A percentile compares a stretch with the other conserved stretches of the same genome.
These are phyloP conservation scores for Nepenthes mirabilis DNA, from an alignment of 148 eudicot species.

Conservation along the genomic window DNA sequence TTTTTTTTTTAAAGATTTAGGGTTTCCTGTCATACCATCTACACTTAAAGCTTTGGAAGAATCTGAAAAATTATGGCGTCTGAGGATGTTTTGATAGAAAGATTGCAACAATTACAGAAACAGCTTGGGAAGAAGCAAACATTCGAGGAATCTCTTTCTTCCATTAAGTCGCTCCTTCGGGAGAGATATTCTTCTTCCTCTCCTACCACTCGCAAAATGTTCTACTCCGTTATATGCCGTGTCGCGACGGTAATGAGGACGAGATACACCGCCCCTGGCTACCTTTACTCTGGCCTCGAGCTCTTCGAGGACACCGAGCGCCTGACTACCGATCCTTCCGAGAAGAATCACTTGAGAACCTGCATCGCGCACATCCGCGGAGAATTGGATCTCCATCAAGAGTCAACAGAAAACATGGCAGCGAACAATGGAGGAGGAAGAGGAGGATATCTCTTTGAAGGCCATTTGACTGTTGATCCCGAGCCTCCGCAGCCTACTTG, in stretches of 20 bases:
- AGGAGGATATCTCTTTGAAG: conserved; percentile 69
- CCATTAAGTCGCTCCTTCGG: conserved; percentile 44
- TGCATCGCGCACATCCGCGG: conserved; percentile 32
- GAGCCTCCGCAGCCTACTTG: conserved; percentile 86
- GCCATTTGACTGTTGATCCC: conserved; percentile 82
- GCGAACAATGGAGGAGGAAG: neutral
- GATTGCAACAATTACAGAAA: conserved; percentile 51
- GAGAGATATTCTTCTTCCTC: conserved; percentile 49
- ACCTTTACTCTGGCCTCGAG: conserved; percentile 60
- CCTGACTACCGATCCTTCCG: conserved; percentile 23
- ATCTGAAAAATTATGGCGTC: conserved; percentile 11
- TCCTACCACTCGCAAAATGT: conserved; percentile 40
- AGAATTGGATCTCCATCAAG: conserved; percentile 33
- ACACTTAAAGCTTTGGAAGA: no score
- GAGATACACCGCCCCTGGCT: conserved; percentile 73
- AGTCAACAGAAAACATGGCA: neutral
- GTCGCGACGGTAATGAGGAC: conserved; percentile 71
- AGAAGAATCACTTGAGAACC: conserved; percentile 35
- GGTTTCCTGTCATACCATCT: no score
- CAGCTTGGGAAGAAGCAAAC: conserved; percentile 56
- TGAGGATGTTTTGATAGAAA: conserved; percentile 25
- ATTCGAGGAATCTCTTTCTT: conserved; percentile 52
- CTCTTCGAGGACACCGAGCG: conserved; percentile 54
- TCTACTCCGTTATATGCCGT: conserved; percentile 67
- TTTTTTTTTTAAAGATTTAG: no score